Conservation (phyloP, 2,329 filamentous ascomycete genomes). For the Myriosclerotinia scirpicola region DNA sequence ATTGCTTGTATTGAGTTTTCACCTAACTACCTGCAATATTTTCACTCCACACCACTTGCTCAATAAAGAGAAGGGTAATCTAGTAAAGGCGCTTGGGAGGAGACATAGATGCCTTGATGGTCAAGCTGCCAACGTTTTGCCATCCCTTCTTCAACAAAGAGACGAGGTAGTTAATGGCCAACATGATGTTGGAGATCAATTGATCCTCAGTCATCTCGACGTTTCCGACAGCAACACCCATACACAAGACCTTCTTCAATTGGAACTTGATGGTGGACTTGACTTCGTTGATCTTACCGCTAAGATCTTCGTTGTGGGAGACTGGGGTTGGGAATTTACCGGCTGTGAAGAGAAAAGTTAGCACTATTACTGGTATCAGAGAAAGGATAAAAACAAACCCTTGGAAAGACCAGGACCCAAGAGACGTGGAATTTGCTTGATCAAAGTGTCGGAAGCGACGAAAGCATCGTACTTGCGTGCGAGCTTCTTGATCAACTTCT, state of each 20-base stretch:
- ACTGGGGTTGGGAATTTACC: constrained; percentile 99
- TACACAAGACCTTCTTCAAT: constrained; percentile 99
- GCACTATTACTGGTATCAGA: constrained; percentile 26
- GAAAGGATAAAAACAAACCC: constrained; percentile 54
- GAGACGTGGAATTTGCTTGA: constrained; percentile 99
- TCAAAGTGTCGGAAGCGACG: constrained; percentile 92
- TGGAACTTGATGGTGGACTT: constrained; percentile 99
- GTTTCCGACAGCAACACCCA: constrained; percentile 99
- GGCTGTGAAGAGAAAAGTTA: constrained; percentile 55
- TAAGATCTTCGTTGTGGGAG: constrained; percentile 93
- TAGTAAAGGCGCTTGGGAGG: constrained; percentile 98
- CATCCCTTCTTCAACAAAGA: constrained; percentile 99
- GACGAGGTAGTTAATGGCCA: constrained; percentile 99
- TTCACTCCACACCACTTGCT: constrained; percentile 32
- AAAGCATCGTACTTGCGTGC: constrained; percentile 99
- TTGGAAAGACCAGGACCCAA: constrained; percentile 97
- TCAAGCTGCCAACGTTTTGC: constrained; percentile 99
- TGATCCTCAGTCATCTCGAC: constrained; percentile 96
- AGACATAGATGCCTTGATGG: constrained; percentile 99
- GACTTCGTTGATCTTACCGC: constrained; percentile 96
- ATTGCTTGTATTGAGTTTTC: constrained; percentile 32
- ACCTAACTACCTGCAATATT: constrained; percentile 35
- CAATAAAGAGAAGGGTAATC: constrained; percentile 38
- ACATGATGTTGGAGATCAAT: constrained; percentile 97
- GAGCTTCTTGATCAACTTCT: constrained; percentile 99